Percentiles rank a stretch among this genome's conserved stretches.
phyloP scores from a whole-genome alignment of 129 eudicot genomes.

The Tagetes patula region DNA sequence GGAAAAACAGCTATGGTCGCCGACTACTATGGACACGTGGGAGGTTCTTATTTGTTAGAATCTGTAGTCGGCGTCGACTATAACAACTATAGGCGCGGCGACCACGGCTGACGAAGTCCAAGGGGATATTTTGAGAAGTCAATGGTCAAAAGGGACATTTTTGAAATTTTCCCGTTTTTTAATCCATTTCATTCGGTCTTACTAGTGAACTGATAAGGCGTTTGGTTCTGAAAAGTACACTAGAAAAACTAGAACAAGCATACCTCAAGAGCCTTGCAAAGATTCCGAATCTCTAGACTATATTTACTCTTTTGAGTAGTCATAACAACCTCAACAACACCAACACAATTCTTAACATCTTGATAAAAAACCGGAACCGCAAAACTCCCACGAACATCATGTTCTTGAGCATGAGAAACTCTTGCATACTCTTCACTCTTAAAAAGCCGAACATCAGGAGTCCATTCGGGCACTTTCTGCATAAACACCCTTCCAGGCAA shows the following conservation, averaged over 20 bases:
- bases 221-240: no score
- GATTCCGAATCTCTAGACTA: constrained; percentile 67
- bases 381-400: constrained; percentile 83
- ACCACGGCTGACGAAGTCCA: no score
- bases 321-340: constrained; percentile 84
- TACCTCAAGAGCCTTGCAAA: constrained; percentile 93
- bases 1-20: no score
- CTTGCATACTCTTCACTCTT: constrained; percentile 77
- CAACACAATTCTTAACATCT: constrained; percentile 61
- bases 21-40: no score
- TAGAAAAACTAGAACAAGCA: neutral
- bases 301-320: constrained; percentile 70
- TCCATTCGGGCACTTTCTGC: constrained; percentile 90
- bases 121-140: no score
- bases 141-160: no score
- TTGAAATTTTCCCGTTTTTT: no score
- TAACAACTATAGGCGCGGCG: no score
- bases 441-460: constrained; percentile 84
- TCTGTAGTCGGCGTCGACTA: no score
- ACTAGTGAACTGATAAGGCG: no score
- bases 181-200: no score
- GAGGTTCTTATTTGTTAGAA: no score
- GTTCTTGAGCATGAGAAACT: constrained; percentile 65
- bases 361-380: constrained; percentile 88
- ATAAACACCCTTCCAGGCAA: constrained; percentile 83